These are phyloP conservation scores for Centaurea solstitialis DNA, from an alignment of 129 eudicot species.

Conservation along the genomic window DNA sequence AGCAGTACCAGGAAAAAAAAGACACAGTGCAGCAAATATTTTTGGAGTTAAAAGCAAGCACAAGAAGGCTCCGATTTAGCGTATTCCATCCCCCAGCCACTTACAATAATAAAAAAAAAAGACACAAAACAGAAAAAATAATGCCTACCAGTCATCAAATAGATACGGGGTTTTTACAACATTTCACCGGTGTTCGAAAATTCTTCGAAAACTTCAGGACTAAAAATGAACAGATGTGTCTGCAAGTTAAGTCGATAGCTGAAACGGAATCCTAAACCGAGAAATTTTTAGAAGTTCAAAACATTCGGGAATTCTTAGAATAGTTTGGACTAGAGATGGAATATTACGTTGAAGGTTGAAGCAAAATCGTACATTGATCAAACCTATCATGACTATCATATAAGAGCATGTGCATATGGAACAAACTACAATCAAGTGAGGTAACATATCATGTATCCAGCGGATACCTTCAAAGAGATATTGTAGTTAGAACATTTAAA, in stretches of 20 bases:
- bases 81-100: not conserved
- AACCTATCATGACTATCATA: not conserved
- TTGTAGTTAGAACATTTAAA: not conserved
- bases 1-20: not conserved
- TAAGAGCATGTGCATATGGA: not conserved
- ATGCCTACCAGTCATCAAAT: not conserved
- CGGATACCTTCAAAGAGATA: not conserved
- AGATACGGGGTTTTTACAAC: not conserved
- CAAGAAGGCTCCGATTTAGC: not conserved
- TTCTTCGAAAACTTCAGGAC: not conserved
- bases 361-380: too few species aligned
- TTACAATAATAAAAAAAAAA: too few species aligned
- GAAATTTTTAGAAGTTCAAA: not conserved
- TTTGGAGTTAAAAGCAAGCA: not conserved
- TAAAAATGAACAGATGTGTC: not conserved
- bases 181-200: too few species aligned
- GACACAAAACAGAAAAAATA: not conserved
- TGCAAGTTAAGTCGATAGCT: not conserved
- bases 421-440: not conserved
- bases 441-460: not conserved
- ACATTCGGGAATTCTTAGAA: not conserved
- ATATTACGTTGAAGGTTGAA: too few species aligned
- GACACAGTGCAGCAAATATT: not conserved
- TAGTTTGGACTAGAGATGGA: not conserved
- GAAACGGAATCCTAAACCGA: not conserved